phyloP scores from a whole-genome alignment of 2,329 filamentous ascomycete genomes.

The Colletotrichum sp. region DNA sequence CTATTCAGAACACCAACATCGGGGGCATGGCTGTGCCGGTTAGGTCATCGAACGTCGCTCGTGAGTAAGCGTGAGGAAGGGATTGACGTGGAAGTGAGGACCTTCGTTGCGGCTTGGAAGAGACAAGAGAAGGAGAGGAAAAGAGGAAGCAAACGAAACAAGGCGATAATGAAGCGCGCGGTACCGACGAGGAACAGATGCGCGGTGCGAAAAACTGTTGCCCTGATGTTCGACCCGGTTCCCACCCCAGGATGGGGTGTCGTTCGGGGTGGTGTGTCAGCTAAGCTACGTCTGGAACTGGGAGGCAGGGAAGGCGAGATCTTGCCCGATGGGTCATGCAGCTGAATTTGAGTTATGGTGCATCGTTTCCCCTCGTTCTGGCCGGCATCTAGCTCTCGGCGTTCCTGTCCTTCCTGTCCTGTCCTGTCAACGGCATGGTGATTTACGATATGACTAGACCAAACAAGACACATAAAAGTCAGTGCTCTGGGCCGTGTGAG shows the following conservation, averaged over 20 bases:
- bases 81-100: neutral
- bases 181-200: neutral
- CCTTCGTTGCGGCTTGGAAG: neutral
- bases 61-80: constrained; percentile 19
- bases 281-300: neutral
- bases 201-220: neutral
- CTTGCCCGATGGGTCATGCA: constrained; percentile 7
- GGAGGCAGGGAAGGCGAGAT: neutral
- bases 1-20: neutral
- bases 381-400: neutral
- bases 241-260: neutral
- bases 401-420: neutral
- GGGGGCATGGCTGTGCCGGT: constrained; percentile 3
- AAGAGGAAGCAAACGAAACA: neutral
- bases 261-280: constrained; percentile 7
- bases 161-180: neutral
- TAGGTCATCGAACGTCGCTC: constrained; percentile 9
- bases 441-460: neutral
- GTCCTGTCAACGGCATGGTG: neutral
- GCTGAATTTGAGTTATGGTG: constrained; percentile 20
- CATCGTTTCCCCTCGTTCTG: neutral
- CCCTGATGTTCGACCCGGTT: constrained; percentile 7
- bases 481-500: neutral
- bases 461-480: neutral
- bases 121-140: neutral